Conservation (phyloP, 2,329 filamentous ascomycete species). For the Aspergillus unguis region DNA sequence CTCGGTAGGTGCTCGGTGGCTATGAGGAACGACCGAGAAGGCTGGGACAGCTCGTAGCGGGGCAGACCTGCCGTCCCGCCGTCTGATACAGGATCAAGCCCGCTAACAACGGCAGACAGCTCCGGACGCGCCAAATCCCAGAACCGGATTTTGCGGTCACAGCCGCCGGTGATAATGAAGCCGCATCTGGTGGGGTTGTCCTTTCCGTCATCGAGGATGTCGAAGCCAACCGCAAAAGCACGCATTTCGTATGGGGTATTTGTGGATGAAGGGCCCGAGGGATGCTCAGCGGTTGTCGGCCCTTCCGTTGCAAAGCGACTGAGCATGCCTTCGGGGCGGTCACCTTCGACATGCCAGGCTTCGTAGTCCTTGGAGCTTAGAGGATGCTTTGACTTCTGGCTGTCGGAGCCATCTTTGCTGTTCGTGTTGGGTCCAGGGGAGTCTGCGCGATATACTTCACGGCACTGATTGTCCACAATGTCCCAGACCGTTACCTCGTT, state of each 20-base stretch:
- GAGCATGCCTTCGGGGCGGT: conserved; percentile 81
- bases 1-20: conserved; percentile 62
- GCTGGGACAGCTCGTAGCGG: conserved; percentile 65
- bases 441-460: conserved; percentile 76
- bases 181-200: conserved; percentile 61
- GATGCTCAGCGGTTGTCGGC: conserved; percentile 58
- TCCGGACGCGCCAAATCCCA: conserved; percentile 84
- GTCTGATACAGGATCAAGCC: conserved; percentile 65
- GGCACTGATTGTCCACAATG: conserved; percentile 80
- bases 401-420: conserved; percentile 35
- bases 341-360: conserved; percentile 85
- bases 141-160: conserved; percentile 86
- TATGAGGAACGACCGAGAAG: conserved; percentile 60
- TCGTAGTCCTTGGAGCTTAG: conserved; percentile 59
- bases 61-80: conserved; percentile 50
- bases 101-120: conserved; percentile 75
- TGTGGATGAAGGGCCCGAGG: conserved; percentile 17
- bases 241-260: conserved; percentile 56
- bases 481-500: conserved; percentile 92
- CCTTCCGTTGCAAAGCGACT: conserved; percentile 67
- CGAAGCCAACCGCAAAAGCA: conserved; percentile 69
- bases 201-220: conserved; percentile 63
- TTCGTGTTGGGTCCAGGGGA: conserved; percentile 20
- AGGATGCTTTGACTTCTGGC: conserved; percentile 15
- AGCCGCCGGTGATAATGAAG: conserved; percentile 82